phyloP scores from a whole-genome alignment of 768 basidiomycete species.

The Russula virescens region DNA sequence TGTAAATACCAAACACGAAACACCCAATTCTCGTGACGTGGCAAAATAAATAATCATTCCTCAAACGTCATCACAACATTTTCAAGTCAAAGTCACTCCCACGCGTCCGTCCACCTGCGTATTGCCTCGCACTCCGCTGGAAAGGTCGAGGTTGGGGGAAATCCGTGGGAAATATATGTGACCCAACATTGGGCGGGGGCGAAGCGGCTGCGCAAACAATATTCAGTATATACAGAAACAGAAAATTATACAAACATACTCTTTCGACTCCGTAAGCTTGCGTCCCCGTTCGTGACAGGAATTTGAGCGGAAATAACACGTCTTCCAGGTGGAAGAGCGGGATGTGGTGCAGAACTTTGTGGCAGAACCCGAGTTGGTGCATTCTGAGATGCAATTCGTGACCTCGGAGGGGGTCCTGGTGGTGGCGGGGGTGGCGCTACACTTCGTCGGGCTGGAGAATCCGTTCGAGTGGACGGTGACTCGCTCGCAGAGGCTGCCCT shows the following conservation, averaged over 20 bases:
- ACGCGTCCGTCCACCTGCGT: slow-evolving; percentile 56
- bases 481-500: slow-evolving; percentile 23
- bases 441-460: slow-evolving; percentile 21
- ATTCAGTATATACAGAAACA: background rate
- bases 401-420: slow-evolving; percentile 22
- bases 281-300: slow-evolving; percentile 7
- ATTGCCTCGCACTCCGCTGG: slow-evolving; percentile 42
- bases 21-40: too few relatives aligned
- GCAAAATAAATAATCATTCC: background rate
- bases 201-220: slow-evolving; percentile 40
- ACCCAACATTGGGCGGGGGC: slow-evolving; percentile 57
- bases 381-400: slow-evolving; percentile 21
- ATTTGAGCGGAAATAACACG: slow-evolving; percentile 5
- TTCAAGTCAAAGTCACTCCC: slow-evolving; percentile 69
- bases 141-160: slow-evolving; percentile 77
- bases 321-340: slow-evolving; percentile 3
- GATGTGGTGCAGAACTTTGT: background rate
- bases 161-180: slow-evolving; percentile 66
- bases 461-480: background rate
- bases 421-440: slow-evolving; percentile 27
- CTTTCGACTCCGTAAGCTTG: slow-evolving; percentile 5
- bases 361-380: background rate
- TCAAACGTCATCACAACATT: slow-evolving; percentile 27
- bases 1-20: background rate
- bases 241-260: background rate